Base-by-base conservation (phyloP, 2,329 filamentous ascomycete species). In the Alternaria burnsii region DNA sequence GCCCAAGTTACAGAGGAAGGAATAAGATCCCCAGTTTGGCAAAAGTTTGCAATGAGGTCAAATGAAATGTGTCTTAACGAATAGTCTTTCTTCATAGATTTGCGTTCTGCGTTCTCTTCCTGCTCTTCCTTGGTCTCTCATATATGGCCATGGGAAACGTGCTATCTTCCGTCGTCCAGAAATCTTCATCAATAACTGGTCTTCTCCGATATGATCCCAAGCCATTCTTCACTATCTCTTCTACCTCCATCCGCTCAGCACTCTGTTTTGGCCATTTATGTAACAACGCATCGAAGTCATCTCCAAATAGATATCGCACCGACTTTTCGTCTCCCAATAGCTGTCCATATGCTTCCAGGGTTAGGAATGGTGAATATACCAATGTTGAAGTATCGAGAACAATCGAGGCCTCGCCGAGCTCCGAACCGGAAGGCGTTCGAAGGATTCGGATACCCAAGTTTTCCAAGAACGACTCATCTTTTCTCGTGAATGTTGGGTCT, bases 71-170 rank as follows among this genome's bases (percentile, higher is more conserved):
- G 10, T 14, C 2, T 12, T 42, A 22, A 10, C 40, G 2, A 42
- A 42, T 14, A 22, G 11, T 42, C 16, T n/a, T 8, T 24, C 3
- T 48, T 48, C 18, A 42, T n/a, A 42, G 3, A 18, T 42, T 22
- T 42, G 18, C 40, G 20, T 14, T 42, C 11, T 42, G 18, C 18
- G 1, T 60, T 36, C 40, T 59, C 38, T 42, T 51, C 18, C 3
- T 16, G 2, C 3, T 32, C 10, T 22, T 36, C 4, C 16, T 53
- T 34, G n/a, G 22, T 22, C 30, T 59, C 57, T 40, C 56, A 62
- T 74, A 75, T 26, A 74, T 54, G 14, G 70, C 71, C 68, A 74
- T 73, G 4, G 71, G 71, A 62, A 75, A 75, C 32, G 66, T 62
- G 40, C 59, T 68, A 54, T 76, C 73, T 7, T 55, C 62, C 10